Conservation (phyloP, 2,329 filamentous ascomycete genomes). For the Pseudocercospora eumusae region DNA sequence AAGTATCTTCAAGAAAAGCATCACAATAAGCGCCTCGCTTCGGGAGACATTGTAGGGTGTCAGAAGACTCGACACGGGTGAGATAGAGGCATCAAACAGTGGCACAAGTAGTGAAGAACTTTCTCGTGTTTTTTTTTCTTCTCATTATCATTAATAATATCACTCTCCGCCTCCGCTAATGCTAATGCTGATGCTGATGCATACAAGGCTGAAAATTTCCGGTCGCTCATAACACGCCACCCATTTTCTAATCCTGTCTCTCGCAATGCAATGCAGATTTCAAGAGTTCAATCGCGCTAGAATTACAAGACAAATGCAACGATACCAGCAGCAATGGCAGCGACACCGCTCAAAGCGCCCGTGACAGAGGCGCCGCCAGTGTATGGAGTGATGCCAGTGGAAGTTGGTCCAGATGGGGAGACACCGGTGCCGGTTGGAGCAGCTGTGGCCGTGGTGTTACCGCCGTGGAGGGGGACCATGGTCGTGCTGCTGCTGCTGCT, state of each 20-base stretch:
- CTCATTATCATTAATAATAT: slow-evolving; percentile 7
- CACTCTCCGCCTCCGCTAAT: too few species aligned
- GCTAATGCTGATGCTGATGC: too few species aligned
- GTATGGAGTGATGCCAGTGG: slow-evolving; percentile 7
- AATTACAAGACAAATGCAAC: slow-evolving; percentile 15
- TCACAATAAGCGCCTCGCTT: not conserved
- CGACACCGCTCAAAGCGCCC: slow-evolving; percentile 16
- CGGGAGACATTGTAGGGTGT: not conserved
- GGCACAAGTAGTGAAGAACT: too few species aligned
- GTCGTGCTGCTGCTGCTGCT: not conserved
- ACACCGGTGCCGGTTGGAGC: not conserved
- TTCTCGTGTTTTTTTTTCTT: not conserved
- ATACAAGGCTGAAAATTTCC: not conserved
- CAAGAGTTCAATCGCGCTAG: not conserved
- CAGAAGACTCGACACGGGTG: too few species aligned
- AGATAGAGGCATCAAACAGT: too few species aligned
- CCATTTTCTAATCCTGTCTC: not conserved
- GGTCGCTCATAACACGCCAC: not conserved
- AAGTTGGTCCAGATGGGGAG: not conserved
- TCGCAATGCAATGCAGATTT: not conserved
- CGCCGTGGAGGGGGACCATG: not conserved
- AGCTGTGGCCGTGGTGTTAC: not conserved
- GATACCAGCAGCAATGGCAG: slow-evolving; percentile 16
- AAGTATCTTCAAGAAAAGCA: too few species aligned
- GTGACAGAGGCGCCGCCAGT: slow-evolving; percentile 15